Base-by-base conservation (phyloP, 1,284 basidiomycete genomes). In the Tremellales sp. region DNA sequence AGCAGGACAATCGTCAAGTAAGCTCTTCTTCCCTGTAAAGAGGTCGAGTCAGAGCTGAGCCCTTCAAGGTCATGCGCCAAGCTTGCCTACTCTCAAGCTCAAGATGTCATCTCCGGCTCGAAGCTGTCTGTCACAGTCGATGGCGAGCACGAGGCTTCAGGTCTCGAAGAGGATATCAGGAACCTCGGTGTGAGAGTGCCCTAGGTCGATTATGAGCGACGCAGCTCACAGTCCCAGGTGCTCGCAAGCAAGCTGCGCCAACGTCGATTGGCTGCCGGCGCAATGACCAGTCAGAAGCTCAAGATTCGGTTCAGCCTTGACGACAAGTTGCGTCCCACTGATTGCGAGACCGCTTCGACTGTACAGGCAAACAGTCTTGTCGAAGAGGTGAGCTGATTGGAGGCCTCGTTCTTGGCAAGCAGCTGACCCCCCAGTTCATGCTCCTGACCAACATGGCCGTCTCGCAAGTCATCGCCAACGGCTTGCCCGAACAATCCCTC, bases 401-500 rank as follows among this genome's bases (percentile, higher is more conserved):
- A 2, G 11, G 10, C 22, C 17, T 2, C 21, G 15, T 21, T n/a
- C 22, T 50, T 58, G 51, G 51, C 25, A 31, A 31, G 46, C 15
- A 51, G 22, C 43, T 39, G n/a, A 29, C 37, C 25, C 17, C 15
- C 11, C 48, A 92, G 86, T 93, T 94, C 75, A 97, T 97, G 90
- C 76, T 98, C 6, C 79, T 92, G 51, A 84, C 89, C 56, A 98
- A 98, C 70, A 84, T 85, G 35, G 79, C 90, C 6, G 87, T 94
- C 27, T 92, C 94, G 5, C 88, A 92, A 65, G 85, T 93, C 65
- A 85, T 97, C 60, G 94, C 92, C 21, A 86, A 91, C 31, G 85
- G 91, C 57, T 80, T 97, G 37, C 92, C 94, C 31, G 94, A 98
- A 67, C 89, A 97, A 69, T 89, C 94, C 17, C 80, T 99, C 26